These are phyloP conservation scores for Yamadazyma diospyri DNA, from an alignment of 1,139 yeast species.

Conservation along the genomic window DNA sequence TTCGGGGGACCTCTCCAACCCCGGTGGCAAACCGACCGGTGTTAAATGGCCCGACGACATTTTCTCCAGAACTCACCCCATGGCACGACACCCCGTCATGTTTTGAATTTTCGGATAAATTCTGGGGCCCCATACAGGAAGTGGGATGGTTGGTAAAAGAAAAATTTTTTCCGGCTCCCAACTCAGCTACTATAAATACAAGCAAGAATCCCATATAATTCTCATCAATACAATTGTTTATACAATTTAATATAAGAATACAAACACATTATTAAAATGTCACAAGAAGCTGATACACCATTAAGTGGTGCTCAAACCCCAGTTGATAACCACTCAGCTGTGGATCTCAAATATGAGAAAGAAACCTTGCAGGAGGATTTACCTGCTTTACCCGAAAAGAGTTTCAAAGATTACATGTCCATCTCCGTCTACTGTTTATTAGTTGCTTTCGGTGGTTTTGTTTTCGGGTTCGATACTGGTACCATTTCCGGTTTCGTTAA, in stretches of 20 bases:
- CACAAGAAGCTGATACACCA: slow-evolving; percentile 1
- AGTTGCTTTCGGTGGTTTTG: slow-evolving; percentile 63
- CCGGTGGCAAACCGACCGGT: too few species aligned
- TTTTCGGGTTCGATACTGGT: slow-evolving; percentile 75
- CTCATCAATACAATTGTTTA: too few species aligned
- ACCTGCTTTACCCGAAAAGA: slow-evolving; percentile 23
- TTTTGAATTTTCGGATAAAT: slow-evolving; percentile 2
- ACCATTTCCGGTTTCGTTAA: slow-evolving; percentile 67
- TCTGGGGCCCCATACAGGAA: slow-evolving; percentile 1
- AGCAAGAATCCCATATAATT: too few species aligned
- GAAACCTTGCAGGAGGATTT: slow-evolving; percentile 7
- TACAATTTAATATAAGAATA: too few species aligned
- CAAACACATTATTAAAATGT: background rate
- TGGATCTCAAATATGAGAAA: slow-evolving; percentile 24
- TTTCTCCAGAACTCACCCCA: too few species aligned
- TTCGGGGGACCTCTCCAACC: too few species aligned
- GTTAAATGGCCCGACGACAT: too few species aligned
- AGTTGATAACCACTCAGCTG: slow-evolving; percentile 26
- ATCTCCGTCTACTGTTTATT: slow-evolving; percentile 38
- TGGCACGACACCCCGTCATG: too few species aligned
- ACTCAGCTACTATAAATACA: too few species aligned
- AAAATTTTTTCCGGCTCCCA: slow-evolving; percentile 2
- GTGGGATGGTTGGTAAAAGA: slow-evolving; percentile 1
- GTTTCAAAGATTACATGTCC: slow-evolving; percentile 27
- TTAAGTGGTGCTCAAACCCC: slow-evolving; percentile 32